Percentiles rank a stretch among this genome's conserved stretches.
These are phyloP conservation scores for Phytophthora kernoviae DNA, from an alignment of 352 stramenopile genomes.

Conservation along the genomic window DNA sequence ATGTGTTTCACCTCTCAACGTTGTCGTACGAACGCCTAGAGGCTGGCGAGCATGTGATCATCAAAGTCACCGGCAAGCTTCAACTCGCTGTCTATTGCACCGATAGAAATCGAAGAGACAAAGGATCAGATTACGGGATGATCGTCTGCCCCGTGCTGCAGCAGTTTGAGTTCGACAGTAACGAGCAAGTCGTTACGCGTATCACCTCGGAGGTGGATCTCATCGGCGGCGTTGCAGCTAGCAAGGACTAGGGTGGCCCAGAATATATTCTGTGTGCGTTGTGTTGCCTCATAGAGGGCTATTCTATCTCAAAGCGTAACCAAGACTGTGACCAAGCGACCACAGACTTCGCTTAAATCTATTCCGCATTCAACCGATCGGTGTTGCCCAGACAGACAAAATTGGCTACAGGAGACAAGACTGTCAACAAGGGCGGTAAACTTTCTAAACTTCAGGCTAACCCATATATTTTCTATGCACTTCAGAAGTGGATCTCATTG, in stretches of 20 bases:
- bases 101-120: not conserved
- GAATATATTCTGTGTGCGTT: conserved; percentile 14
- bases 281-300: conserved; percentile 13
- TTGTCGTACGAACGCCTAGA: conserved; percentile 36
- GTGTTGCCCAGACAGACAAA: no score
- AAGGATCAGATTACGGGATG: conserved; percentile 14
- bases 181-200: conserved; percentile 26
- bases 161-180: conserved; percentile 48
- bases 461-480: no score
- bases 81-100: conserved; percentile 22
- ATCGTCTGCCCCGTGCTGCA: conserved; percentile 45
- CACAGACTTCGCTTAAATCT: no score
- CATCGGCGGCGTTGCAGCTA: conserved; percentile 26
- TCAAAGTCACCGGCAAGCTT: conserved; percentile 31
- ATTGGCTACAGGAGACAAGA: no score
- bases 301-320: not conserved
- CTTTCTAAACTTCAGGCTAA: no score
- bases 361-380: no score
- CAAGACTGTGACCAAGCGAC: no score
- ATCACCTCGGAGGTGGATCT: conserved; percentile 61
- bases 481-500: no score
- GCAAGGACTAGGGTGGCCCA: conserved; percentile 12
- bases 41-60: conserved; percentile 38
- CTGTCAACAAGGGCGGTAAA: no score
- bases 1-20: conserved; percentile 41